phyloP scores from a whole-genome alignment of 805 yeast species.

The Nakazawaea sp. region DNA sequence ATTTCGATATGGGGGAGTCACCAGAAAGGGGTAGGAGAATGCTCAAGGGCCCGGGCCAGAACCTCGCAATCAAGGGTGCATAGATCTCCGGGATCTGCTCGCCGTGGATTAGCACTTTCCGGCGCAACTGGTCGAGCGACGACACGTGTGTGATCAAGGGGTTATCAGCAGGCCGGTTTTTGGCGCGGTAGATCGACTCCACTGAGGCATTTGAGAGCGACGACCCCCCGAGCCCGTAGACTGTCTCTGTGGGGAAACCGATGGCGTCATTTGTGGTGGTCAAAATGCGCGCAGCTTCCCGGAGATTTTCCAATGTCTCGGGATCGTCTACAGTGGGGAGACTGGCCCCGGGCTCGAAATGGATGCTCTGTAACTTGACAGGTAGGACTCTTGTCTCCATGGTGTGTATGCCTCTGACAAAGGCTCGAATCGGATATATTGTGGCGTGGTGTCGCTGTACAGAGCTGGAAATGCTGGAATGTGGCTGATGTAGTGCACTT shows the following conservation, averaged over 20 bases:
- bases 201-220: slow-evolving; percentile 72
- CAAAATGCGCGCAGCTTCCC: slow-evolving; percentile 53
- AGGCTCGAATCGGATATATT: no score
- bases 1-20: slow-evolving; percentile 49
- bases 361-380: slow-evolving; percentile 47
- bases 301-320: slow-evolving; percentile 42
- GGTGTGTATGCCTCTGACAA: no score
- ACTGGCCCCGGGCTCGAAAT: slow-evolving; percentile 35
- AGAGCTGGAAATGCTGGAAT: no score
- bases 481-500: no score
- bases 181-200: slow-evolving; percentile 72
- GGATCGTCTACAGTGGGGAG: slow-evolving; percentile 42
- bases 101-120: slow-evolving; percentile 40
- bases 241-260: slow-evolving; percentile 97
- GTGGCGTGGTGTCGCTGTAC: no score
- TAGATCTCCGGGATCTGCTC: slow-evolving; percentile 60
- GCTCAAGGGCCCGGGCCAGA: slow-evolving; percentile 97
- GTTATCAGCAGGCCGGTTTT: slow-evolving; percentile 92
- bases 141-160: slow-evolving; percentile 90
- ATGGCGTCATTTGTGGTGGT: slow-evolving; percentile 51
- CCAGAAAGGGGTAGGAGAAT: slow-evolving; percentile 62
- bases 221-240: slow-evolving; percentile 91
- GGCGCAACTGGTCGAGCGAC: slow-evolving; percentile 61
- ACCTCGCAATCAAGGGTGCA: slow-evolving; percentile 50
- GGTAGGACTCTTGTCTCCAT: slow-evolving; percentile 37